Percentiles rank a stretch among this genome's conserved stretches.
Evolutionary conservation across 257 asterid genomes (phyloP).

Genomic region (Forsythia viridissima): DNA sequence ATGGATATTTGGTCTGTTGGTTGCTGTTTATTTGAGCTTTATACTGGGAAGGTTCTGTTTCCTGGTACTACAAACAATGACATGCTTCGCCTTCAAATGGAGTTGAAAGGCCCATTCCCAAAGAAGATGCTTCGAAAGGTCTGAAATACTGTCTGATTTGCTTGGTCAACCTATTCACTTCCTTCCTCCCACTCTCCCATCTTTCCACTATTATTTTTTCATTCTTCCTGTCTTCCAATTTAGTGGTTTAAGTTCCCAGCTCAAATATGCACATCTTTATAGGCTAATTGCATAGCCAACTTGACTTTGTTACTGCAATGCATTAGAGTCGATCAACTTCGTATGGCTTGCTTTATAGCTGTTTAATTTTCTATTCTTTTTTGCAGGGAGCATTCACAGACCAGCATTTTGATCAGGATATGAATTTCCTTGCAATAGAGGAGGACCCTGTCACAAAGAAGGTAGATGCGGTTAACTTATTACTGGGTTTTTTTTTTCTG

Average conservation of each 20-base stretch:
- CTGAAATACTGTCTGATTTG: constrained; percentile 18
- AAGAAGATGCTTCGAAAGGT: constrained; percentile 98
- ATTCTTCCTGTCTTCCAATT: too few relatives aligned
- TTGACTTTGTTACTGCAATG: too few relatives aligned
- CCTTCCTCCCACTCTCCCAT: not conserved
- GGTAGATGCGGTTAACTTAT: constrained; percentile 38
- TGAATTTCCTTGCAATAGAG: constrained; percentile 87
- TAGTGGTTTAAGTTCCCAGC: too few relatives aligned
- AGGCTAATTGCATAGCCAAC: too few relatives aligned
- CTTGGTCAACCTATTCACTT: not conserved
- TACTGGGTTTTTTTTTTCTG: not conserved
- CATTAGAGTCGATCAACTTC: too few relatives aligned
- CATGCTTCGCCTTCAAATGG: constrained; percentile 99
- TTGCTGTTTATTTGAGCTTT: constrained; percentile 95
- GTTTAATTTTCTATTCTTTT: not conserved
- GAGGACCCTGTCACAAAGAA: constrained; percentile 96
- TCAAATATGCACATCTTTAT: too few relatives aligned
- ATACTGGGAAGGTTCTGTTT: constrained; percentile 89
- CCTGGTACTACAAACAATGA: constrained; percentile 93
- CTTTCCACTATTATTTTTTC: too few relatives aligned
- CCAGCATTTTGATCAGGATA: constrained; percentile 85
- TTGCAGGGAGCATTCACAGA: constrained; percentile 83
- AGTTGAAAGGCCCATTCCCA: constrained; percentile 87
- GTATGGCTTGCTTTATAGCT: too few relatives aligned
- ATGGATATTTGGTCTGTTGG: constrained; percentile 99